Percentiles rank a stretch among this genome's conserved stretches.
Evolutionary conservation across 73 alveolate genomes (phyloP).

Genomic region (Paramecium sexaurelia): DNA sequence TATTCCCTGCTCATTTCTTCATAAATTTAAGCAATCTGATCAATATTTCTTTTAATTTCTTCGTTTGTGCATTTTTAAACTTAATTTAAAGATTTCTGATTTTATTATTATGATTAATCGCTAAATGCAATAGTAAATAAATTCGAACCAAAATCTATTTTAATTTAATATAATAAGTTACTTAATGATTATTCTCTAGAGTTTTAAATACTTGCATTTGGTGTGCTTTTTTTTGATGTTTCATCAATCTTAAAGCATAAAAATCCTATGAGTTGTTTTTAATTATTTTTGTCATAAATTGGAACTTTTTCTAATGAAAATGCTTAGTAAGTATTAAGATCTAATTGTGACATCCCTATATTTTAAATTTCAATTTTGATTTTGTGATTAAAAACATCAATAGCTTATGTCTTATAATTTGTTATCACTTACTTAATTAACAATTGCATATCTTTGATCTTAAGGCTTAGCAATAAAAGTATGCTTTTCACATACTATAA

Average conservation of each 20-base stretch:
- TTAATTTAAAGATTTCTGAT: background rate
- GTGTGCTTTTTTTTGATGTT: background rate
- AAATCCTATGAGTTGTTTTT: slow-evolving; percentile 33
- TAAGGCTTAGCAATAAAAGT: background rate
- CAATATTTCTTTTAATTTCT: slow-evolving; percentile 12
- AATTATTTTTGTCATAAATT: background rate
- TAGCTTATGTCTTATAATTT: slow-evolving; percentile 23
- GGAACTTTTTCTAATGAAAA: slow-evolving; percentile 62
- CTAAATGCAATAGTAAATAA: slow-evolving; percentile 29
- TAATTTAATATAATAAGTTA: background rate
- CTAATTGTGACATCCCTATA: background rate
- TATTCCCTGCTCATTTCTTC: slow-evolving; percentile 46
- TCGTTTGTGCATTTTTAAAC: background rate
- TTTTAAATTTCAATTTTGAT: slow-evolving; percentile 5
- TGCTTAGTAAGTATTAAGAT: slow-evolving; percentile 33
- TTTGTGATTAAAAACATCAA: slow-evolving; percentile 35
- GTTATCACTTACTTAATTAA: slow-evolving; percentile 1
- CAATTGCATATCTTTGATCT: background rate
- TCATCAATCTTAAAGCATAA: slow-evolving; percentile 35
- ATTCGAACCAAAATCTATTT: slow-evolving; percentile 44
- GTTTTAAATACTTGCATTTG: background rate
- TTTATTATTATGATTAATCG: background rate
- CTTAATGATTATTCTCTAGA: slow-evolving; percentile 36
- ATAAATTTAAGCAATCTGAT: background rate
- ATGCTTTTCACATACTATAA: slow-evolving; percentile 35